Conservation (phyloP, 225 moss, liverwort and hornwort genomes). For the Asterella californica region DNA sequence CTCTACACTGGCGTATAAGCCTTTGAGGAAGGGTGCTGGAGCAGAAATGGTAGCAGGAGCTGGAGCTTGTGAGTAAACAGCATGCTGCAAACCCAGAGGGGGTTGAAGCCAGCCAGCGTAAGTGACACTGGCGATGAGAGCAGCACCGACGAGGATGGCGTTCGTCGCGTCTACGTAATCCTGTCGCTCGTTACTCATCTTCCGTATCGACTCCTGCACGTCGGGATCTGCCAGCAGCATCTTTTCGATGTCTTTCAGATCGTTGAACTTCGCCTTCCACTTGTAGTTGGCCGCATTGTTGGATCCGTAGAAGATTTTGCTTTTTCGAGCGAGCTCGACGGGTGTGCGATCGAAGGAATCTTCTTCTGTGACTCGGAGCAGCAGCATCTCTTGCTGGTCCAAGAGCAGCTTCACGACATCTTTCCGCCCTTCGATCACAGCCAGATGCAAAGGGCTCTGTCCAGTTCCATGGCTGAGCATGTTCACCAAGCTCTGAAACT, state of each 20-base stretch:
- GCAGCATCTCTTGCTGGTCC: background rate
- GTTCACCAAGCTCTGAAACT: conserved; percentile 7
- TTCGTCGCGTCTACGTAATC: conserved; percentile 39
- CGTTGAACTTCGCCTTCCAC: background rate
- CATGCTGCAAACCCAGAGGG: conserved; percentile 14
- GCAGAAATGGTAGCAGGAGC: no score
- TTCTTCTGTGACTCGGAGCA: conserved; percentile 31
- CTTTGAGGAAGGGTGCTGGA: background rate
- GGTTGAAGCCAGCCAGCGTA: conserved; percentile 39
- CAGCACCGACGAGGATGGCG: conserved; percentile 43
- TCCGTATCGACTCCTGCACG: conserved; percentile 19
- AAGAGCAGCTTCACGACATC: conserved; percentile 24
- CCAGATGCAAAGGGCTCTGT: conserved; percentile 35
- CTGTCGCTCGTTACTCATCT: conserved; percentile 31
- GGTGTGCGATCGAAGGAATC: conserved; percentile 19
- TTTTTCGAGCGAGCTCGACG: background rate
- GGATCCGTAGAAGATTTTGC: background rate
- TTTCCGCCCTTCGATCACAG: conserved; percentile 31
- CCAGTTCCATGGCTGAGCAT: conserved; percentile 18
- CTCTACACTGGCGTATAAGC: no score
- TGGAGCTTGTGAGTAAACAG: no score
- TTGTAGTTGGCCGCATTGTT: background rate
- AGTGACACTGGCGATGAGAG: conserved; percentile 36
- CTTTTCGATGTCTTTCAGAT: conserved; percentile 29
- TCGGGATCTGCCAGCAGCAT: conserved; percentile 8